Conservation (phyloP, 441 rosid species). For the Populus hybrid region DNA sequence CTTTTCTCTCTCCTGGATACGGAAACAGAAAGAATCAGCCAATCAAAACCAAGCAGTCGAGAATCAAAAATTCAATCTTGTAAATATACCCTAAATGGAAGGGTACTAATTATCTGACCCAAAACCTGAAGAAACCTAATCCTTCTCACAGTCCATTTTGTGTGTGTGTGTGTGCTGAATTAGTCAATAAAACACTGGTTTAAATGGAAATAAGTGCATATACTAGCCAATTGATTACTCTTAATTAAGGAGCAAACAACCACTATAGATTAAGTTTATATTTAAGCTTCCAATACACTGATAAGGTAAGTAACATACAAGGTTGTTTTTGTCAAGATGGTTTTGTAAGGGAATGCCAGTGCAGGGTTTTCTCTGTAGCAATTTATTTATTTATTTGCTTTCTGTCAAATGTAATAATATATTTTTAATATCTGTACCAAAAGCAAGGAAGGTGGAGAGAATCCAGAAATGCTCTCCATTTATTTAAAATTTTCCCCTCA, state of each 20-base stretch:
- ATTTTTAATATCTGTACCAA: constrained; percentile 19
- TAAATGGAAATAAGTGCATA: constrained; percentile 13
- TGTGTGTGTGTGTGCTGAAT: constrained; percentile 24
- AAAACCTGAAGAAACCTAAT: constrained; percentile 28
- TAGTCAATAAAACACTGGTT: constrained; percentile 12
- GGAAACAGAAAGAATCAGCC: constrained; percentile 36
- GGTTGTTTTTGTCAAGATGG: constrained; percentile 14
- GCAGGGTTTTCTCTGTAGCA: neutral
- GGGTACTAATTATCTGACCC: constrained; percentile 23
- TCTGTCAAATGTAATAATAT: neutral
- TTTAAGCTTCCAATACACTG: no score
- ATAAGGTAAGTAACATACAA: neutral
- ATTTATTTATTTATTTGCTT: neutral
- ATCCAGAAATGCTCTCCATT: constrained; percentile 44
- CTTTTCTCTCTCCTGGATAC: neutral
- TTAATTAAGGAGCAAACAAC: neutral
- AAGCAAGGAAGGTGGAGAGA: constrained; percentile 46
- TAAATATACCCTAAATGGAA: constrained; percentile 23
- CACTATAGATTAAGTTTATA: no score
- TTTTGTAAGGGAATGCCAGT: constrained; percentile 6
- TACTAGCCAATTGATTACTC: constrained; percentile 10
- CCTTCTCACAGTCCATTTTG: constrained; percentile 22
- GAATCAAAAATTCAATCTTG: constrained; percentile 25
- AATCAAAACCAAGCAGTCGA: constrained; percentile 18
- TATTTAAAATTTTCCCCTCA: constrained; percentile 15